Conservation (phyloP, 2,329 filamentous ascomycete species). For the Parastagonospora avenae region DNA sequence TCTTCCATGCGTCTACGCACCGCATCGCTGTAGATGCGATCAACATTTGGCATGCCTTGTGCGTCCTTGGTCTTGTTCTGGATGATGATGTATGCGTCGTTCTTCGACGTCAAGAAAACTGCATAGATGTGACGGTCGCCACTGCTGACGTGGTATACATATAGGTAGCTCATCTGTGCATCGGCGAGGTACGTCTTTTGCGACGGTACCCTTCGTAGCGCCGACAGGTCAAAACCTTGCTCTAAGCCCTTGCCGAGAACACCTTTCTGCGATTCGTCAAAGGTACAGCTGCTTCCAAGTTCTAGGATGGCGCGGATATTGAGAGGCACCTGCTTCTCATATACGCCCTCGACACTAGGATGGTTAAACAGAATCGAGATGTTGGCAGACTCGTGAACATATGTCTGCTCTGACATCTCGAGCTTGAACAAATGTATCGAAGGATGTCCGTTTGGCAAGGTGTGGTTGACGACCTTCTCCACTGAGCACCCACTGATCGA, state of each 20-base stretch:
- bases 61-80: conserved; percentile 80
- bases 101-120: conserved; percentile 81
- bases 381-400: conserved; percentile 82
- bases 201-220: conserved; percentile 69
- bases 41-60: conserved; percentile 87
- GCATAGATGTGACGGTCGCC: conserved; percentile 94
- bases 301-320: conserved; percentile 86
- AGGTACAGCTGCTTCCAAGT: conserved; percentile 88
- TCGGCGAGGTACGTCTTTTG: conserved; percentile 78
- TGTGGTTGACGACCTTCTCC: conserved; percentile 91
- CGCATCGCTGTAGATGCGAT: conserved; percentile 83
- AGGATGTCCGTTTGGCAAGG: conserved; percentile 90
- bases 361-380: conserved; percentile 86
- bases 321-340: conserved; percentile 90
- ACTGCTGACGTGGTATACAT: conserved; percentile 88
- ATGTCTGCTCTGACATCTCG: conserved; percentile 85
- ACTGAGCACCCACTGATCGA: conserved; percentile 84
- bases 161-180: conserved; percentile 79
- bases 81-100: conserved; percentile 85
- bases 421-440: conserved; percentile 95
- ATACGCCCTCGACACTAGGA: conserved; percentile 93
- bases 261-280: conserved; percentile 87
- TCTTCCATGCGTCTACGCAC: conserved; percentile 70
- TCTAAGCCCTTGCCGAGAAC: conserved; percentile 92
- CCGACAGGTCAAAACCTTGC: conserved; percentile 85